Evolutionary conservation across 192 early-diverging fungal species (phyloP).

Genomic region (Gryganskiella cystojenkinii): DNA sequence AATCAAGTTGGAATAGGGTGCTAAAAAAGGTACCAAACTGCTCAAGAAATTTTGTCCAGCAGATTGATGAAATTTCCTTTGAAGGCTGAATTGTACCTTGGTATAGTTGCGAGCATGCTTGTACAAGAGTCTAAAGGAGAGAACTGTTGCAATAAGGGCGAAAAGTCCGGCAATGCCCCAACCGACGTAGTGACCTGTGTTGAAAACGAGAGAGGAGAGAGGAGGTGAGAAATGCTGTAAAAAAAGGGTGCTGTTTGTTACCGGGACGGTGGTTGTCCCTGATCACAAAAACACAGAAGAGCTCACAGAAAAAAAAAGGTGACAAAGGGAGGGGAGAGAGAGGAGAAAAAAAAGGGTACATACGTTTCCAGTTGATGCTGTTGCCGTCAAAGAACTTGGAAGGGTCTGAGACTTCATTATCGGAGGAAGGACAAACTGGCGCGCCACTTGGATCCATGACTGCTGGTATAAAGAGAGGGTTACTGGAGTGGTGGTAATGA

Average conservation of each 20-base stretch:
- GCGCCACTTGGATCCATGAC: constrained; percentile 1
- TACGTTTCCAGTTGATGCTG: constrained; percentile 47
- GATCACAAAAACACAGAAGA: no score
- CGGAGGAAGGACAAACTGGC: constrained; percentile 28
- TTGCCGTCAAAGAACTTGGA: constrained; percentile 32
- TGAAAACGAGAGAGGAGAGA: background rate
- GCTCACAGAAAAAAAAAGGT: no score
- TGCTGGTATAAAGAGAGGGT: no score
- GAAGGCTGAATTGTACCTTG: constrained; percentile 23
- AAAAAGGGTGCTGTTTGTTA: no score
- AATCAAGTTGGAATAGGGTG: no score
- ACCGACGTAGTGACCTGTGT: constrained; percentile 66
- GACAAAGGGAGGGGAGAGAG: background rate
- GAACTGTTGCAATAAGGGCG: constrained; percentile 61
- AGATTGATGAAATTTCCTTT: background rate
- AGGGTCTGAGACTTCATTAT: constrained; percentile 25
- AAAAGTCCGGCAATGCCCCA: constrained; percentile 68
- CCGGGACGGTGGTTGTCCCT: no score
- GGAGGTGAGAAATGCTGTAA: background rate
- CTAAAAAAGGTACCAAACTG: background rate
- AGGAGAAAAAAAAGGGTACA: background rate
- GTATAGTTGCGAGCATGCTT: constrained; percentile 68
- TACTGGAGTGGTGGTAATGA: no score
- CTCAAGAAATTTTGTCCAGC: background rate
- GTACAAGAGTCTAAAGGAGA: constrained; percentile 60